Evolutionary conservation across 345 rosid species (phyloP).

Genomic region (Triadica sebifera): DNA sequence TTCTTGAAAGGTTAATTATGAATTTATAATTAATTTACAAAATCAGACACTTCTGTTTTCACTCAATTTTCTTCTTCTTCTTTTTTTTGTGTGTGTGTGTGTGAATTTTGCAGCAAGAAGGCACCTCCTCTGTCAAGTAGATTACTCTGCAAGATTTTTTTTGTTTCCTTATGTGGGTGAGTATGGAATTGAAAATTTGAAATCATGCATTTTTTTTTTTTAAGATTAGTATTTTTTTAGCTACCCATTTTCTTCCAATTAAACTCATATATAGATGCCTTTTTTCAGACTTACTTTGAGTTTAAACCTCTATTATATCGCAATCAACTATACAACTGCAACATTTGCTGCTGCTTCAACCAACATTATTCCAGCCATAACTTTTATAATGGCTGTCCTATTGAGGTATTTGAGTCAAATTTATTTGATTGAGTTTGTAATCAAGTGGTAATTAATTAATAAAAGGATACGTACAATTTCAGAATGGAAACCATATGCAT

Average conservation of each 20-base stretch:
- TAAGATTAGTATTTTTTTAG: too few species aligned
- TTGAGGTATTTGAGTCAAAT: constrained; percentile 39
- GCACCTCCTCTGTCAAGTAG: constrained; percentile 41
- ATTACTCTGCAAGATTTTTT: constrained; percentile 47
- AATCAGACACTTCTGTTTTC: too few species aligned
- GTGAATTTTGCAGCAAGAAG: constrained; percentile 38
- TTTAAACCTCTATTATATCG: constrained; percentile 63
- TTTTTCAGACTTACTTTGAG: constrained; percentile 60
- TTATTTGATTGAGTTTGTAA: background rate
- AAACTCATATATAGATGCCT: background rate
- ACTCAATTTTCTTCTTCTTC: background rate
- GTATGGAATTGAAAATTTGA: constrained; percentile 24
- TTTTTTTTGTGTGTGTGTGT: background rate
- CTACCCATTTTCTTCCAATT: background rate
- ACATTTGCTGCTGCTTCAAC: constrained; percentile 87
- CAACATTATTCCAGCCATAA: constrained; percentile 72
- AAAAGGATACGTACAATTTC: background rate
- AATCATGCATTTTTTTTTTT: too few species aligned
- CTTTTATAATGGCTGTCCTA: constrained; percentile 58
- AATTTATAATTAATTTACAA: background rate
- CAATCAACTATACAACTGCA: constrained; percentile 69
- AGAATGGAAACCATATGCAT: constrained; percentile 46
- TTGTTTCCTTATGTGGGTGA: constrained; percentile 57
- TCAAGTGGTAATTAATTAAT: too few species aligned
- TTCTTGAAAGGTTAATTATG: constrained; percentile 62